phyloP scores from a whole-genome alignment of 306 rosid genomes.

The Prunus campanulata region DNA sequence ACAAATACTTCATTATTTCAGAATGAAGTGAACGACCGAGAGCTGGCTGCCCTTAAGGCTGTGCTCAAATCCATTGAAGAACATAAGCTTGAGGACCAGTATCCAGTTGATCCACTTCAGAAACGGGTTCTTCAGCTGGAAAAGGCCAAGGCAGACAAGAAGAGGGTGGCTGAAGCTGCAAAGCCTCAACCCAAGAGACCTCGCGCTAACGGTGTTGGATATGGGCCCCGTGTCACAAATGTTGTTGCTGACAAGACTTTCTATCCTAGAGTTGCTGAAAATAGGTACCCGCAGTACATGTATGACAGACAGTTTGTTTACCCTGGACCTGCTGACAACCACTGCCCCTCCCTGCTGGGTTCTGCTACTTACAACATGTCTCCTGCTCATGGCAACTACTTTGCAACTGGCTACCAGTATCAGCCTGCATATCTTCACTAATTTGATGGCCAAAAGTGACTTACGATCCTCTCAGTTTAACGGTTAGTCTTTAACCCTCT shows the following conservation, averaged over 20 bases:
- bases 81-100: constrained; percentile 86
- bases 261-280: constrained; percentile 77
- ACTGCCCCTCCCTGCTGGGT: constrained; percentile 61
- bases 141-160: constrained; percentile 95
- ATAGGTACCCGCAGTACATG: constrained; percentile 78
- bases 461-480: constrained; percentile 59
- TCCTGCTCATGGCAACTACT: constrained; percentile 82
- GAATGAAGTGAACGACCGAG: constrained; percentile 87
- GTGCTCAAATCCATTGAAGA: constrained; percentile 88
- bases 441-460: constrained; percentile 50
- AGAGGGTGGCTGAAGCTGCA: constrained; percentile 77
- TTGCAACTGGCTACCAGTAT: constrained; percentile 85
- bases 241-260: constrained; percentile 60
- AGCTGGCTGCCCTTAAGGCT: constrained; percentile 79
- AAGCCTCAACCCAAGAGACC: constrained; percentile 99
- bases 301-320: constrained; percentile 77
- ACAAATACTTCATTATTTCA: constrained; percentile 32
- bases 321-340: constrained; percentile 67
- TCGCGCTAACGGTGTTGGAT: constrained; percentile 72
- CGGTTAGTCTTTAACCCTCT: constrained; percentile 72
- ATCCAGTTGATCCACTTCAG: constrained; percentile 79
- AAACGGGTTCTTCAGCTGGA: constrained; percentile 70
- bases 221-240: constrained; percentile 62
- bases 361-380: constrained; percentile 69
- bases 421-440: constrained; percentile 94